Base-by-base conservation (phyloP, 805 yeast genomes). In the Metschnikowia proteae region DNA sequence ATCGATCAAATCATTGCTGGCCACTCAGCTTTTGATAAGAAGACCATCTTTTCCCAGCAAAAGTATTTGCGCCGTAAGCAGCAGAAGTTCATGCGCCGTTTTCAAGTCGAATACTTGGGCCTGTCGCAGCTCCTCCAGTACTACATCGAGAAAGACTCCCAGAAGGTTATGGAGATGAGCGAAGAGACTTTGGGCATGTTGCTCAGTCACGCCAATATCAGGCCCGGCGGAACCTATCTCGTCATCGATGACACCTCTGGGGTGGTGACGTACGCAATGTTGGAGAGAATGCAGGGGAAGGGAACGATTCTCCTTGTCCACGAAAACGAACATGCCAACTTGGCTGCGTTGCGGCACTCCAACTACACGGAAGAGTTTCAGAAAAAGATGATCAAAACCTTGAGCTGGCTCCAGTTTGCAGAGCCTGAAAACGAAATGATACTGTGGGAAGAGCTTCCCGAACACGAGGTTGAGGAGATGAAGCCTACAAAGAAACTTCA, bases 161-260 rank as follows among this genome's bases (percentile, higher is more conserved):
- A 79, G 25, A 71, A 80, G 55, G 83, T 88, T 6, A 71, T 87
- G 66, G 96, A 90, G 61, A 70, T 94, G 76, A 87, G 95, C 57
- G 84, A 84, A 50, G 99, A 94, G 67, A 74, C 91, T 1, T 63
- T 94, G 33, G 96, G 95, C 0, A 70, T 86, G 65, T 68, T 89
- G 59, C 68, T 94, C 68, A 83, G 84, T 51, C 75, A 85, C 57
- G 96, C 85, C 1, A 89, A 92, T 61, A 79, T 94, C 31, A 81
- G 83, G 60, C 90, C 96, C 0, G 96, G 96, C 8, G 98, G 99
- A 1, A 82, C 79, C 50, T 94, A 94, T 60, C 70, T 94, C 23
- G 84, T 92, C 3, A 75, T 89, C 47, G 99, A 94, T 61, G 99
- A 94, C 61, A 86, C 96, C n/a, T 91, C 96, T 30, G 97, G 98